Evolutionary conservation across 2,329 filamentous ascomycete genomes (phyloP).

Genomic region (Talaromyces sp.): DNA sequence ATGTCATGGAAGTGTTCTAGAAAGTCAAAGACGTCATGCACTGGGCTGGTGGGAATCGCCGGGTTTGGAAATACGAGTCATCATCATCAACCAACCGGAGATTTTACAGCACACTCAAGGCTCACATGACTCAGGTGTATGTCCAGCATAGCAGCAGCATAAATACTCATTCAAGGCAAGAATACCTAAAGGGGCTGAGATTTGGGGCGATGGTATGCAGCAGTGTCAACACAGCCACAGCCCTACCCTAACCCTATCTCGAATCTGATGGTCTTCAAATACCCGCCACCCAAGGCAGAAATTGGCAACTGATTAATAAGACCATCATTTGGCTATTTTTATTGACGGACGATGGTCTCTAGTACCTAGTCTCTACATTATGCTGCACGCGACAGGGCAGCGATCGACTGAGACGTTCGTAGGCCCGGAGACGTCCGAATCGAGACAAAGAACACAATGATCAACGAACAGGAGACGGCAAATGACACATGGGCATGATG

Average conservation of each 20-base stretch:
- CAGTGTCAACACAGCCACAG: neutral
- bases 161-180: neutral
- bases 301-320: neutral
- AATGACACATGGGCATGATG: neutral
- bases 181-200: neutral
- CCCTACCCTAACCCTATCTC: neutral
- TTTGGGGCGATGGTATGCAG: neutral
- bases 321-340: neutral
- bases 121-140: neutral
- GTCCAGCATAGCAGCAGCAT: neutral
- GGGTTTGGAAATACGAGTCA: constrained; percentile 7
- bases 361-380: neutral
- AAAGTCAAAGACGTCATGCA: constrained; percentile 9
- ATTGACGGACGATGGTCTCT: neutral
- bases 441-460: neutral
- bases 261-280: neutral
- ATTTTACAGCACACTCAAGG: neutral
- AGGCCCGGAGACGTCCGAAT: neutral
- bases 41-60: neutral
- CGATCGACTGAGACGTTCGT: neutral
- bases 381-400: neutral
- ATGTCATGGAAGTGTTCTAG: neutral
- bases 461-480: no score
- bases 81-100: neutral
- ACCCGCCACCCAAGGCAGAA: neutral